phyloP scores from a whole-genome alignment of 495 filamentous ascomycete genomes.

The Neurospora cerealis region DNA sequence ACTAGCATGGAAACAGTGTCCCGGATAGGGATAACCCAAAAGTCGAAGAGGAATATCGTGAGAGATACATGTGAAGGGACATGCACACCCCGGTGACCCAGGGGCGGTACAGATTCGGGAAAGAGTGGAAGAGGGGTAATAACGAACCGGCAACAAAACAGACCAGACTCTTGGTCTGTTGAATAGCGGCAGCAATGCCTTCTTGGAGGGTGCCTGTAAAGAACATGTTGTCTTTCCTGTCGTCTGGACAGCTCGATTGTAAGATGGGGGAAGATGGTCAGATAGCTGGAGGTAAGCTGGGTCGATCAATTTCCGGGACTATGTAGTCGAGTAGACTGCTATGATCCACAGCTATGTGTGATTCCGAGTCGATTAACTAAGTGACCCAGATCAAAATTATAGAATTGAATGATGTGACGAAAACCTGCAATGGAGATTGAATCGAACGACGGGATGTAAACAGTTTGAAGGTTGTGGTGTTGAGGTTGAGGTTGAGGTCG shows the following conservation, averaged over 20 bases:
- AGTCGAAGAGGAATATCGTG: not conserved
- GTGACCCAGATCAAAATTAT: not conserved
- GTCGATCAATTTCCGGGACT: not conserved
- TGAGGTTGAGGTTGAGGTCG: not conserved
- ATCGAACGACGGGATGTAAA: not conserved
- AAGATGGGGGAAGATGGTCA: not conserved
- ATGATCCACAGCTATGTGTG: not conserved
- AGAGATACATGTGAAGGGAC: not conserved
- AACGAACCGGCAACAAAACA: constrained; percentile 41
- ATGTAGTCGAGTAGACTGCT: not conserved
- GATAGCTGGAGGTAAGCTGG: not conserved
- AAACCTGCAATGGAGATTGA: not conserved
- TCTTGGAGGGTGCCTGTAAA: constrained; percentile 67
- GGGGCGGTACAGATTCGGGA: not conserved
- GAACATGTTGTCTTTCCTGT: constrained; percentile 48
- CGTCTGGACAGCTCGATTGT: not conserved
- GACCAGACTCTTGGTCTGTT: constrained; percentile 39
- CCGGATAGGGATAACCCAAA: too few species aligned
- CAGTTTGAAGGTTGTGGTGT: not conserved
- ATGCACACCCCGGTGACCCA: not conserved
- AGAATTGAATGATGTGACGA: not conserved
- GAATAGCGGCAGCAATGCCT: constrained; percentile 66
- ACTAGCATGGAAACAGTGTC: too few species aligned
- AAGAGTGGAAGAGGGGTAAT: not conserved
- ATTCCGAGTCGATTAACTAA: not conserved